A percentile compares a stretch with the other conserved stretches of the same genome.
Evolutionary conservation across 257 asterid genomes (phyloP).

Genomic region (Sherardia arvensis): DNA sequence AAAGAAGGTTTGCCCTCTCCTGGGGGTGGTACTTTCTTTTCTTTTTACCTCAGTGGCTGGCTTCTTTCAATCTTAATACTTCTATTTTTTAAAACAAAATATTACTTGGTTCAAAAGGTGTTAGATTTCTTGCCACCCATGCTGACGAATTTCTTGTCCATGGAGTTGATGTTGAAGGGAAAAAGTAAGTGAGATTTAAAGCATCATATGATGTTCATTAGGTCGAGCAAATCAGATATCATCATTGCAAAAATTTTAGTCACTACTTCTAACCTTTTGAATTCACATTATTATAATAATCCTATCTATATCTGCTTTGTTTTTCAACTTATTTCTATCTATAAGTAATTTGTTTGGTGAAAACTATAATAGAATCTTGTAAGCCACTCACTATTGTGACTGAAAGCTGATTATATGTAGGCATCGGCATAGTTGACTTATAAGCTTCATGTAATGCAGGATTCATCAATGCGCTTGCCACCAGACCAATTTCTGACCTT

Average conservation of each 20-base stretch:
- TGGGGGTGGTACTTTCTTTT: slow-evolving; percentile 7
- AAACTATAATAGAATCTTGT: neutral
- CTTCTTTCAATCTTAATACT: too few relatives aligned
- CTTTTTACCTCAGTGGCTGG: neutral
- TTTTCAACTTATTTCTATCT: neutral
- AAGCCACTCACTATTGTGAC: slow-evolving; percentile 6
- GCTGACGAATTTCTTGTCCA: slow-evolving; percentile 96
- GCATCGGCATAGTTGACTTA: slow-evolving; percentile 5
- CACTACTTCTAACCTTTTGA: neutral
- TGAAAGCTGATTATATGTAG: neutral
- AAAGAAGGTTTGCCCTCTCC: slow-evolving; percentile 54
- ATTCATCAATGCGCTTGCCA: slow-evolving; percentile 84
- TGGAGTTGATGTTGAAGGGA: slow-evolving; percentile 99
- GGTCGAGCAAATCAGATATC: neutral
- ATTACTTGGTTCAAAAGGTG: slow-evolving; percentile 24
- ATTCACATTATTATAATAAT: too few relatives aligned
- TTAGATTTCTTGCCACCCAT: slow-evolving; percentile 53
- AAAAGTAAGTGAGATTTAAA: slow-evolving; percentile 40
- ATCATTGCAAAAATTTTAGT: too few relatives aligned
- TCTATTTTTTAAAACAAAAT: neutral
- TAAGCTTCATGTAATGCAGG: slow-evolving; percentile 36
- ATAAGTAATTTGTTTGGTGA: neutral
- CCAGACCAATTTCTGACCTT: slow-evolving; percentile 79
- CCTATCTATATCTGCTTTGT: too few relatives aligned
- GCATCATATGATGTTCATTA: neutral